Conservation (phyloP, 129 eudicot species). For the Flaveria ramosissima region DNA sequence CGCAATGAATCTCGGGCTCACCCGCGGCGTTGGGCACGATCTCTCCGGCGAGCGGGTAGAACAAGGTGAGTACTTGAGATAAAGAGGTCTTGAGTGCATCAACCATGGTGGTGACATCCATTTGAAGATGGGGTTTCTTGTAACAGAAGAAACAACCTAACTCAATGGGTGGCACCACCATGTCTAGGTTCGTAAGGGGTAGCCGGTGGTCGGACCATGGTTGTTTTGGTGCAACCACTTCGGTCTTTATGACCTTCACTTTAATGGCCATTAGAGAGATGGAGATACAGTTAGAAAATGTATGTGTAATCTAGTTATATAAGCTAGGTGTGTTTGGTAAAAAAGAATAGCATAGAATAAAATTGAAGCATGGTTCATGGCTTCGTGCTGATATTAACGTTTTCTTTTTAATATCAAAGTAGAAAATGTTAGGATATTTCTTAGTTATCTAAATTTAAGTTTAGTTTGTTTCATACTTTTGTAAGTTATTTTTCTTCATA, state of each 20-base stretch:
- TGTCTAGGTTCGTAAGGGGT: constrained; percentile 32
- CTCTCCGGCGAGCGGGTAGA: constrained; percentile 49
- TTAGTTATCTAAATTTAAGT: no score
- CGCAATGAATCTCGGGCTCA: constrained; percentile 44
- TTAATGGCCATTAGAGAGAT: constrained; percentile 17
- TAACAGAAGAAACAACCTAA: constrained; percentile 26
- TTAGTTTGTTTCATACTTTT: no score
- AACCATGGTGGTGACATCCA: constrained; percentile 5
- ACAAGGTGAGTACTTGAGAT: constrained; percentile 33
- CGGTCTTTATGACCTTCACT: constrained; percentile 30
- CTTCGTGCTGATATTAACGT: no score
- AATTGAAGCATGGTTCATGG: no score
- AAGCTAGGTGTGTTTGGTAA: background rate
- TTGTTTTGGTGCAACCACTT: constrained; percentile 28
- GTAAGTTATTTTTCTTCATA: no score
- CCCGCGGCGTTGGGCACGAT: constrained; percentile 37
- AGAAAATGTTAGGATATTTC: no score
- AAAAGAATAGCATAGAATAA: no score
- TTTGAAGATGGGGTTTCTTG: constrained; percentile 20
- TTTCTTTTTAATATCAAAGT: no score
- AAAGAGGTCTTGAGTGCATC: constrained; percentile 27
- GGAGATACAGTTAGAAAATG: background rate
- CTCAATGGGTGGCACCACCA: constrained; percentile 34
- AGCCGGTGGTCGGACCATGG: constrained; percentile 28
- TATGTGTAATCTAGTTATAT: background rate